Percentiles rank a stretch among this genome's conserved stretches.
phyloP scores from a whole-genome alignment of 495 filamentous ascomycete genomes.

The Mytilinidion resinicola region DNA sequence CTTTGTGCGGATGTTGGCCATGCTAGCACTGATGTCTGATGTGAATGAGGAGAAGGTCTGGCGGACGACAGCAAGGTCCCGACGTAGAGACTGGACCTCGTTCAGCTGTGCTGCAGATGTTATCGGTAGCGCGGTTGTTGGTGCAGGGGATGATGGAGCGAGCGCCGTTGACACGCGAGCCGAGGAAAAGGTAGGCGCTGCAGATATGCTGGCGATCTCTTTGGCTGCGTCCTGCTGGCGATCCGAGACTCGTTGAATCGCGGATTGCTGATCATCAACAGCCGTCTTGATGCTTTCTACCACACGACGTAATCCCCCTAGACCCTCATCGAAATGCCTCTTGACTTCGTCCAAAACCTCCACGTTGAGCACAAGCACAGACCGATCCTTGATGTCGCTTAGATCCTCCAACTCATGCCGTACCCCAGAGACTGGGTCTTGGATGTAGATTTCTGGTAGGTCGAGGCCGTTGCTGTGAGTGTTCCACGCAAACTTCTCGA shows the following conservation, averaged over 20 bases:
- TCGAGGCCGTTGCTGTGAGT: slow-evolving; percentile 90
- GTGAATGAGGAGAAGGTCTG: slow-evolving; percentile 91
- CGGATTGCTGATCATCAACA: slow-evolving; percentile 69
- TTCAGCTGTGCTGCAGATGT: slow-evolving; percentile 48
- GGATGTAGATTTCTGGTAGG: slow-evolving; percentile 94
- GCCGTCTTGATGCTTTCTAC: slow-evolving; percentile 75
- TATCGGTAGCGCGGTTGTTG: slow-evolving; percentile 4
- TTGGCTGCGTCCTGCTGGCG: slow-evolving; percentile 86
- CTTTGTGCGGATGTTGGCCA: slow-evolving; percentile 73
- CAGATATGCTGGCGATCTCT: slow-evolving; percentile 77
- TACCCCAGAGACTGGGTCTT: slow-evolving; percentile 89
- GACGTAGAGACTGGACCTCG: slow-evolving; percentile 75
- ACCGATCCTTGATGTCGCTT: slow-evolving; percentile 89
- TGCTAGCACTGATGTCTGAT: slow-evolving; percentile 78
- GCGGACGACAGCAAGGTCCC: slow-evolving; percentile 85
- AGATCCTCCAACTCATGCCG: slow-evolving; percentile 94
- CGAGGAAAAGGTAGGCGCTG: slow-evolving; percentile 49
- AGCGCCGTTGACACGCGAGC: slow-evolving; percentile 19
- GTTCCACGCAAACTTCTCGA: slow-evolving; percentile 98
- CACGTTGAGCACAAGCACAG: slow-evolving; percentile 87
- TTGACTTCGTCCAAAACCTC: slow-evolving; percentile 97
- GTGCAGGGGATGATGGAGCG: slow-evolving; percentile 11
- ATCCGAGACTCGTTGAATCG: slow-evolving; percentile 83
- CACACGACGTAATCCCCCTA: slow-evolving; percentile 70
- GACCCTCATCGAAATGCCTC: slow-evolving; percentile 85